A percentile compares a stretch with the other conserved stretches of the same genome.
Evolutionary conservation across 2,329 filamentous ascomycete genomes (phyloP).

Genomic region (Penicillium sp.): DNA sequence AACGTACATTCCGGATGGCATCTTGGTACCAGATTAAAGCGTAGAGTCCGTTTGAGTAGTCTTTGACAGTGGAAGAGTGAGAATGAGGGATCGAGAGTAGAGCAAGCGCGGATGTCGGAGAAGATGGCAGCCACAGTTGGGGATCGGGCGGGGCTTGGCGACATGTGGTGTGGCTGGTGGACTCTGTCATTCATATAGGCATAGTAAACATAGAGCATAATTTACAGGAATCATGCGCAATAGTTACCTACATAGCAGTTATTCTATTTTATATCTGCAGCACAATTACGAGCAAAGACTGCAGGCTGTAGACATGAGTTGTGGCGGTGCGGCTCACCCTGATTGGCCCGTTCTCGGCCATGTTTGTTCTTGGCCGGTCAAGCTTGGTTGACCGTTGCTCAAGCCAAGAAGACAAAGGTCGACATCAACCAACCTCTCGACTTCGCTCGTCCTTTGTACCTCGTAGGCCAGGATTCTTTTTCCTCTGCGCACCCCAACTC

Average conservation of each 20-base stretch:
- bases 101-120: background rate
- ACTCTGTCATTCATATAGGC: no score
- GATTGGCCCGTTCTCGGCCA: background rate
- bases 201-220: no score
- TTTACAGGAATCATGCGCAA: no score
- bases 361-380: background rate
- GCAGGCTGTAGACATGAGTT: no score
- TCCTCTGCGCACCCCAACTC: background rate
- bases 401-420: conserved; percentile 1
- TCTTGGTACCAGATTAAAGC: conserved; percentile 8
- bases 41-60: background rate
- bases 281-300: no score
- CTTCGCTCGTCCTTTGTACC: background rate
- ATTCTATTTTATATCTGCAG: no score
- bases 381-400: conserved; percentile 9
- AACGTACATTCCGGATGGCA: conserved; percentile 23
- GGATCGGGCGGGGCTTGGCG: conserved; percentile 7
- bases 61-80: background rate
- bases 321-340: conserved; percentile 10
- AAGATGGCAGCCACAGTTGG: background rate
- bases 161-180: conserved; percentile 13
- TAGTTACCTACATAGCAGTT: no score
- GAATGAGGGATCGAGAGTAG: background rate
- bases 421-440: background rate
- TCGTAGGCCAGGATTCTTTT: background rate